Evolutionary conservation across 2,329 filamentous ascomycete species (phyloP).

Genomic region (Rhytidhysteron rufulum): DNA sequence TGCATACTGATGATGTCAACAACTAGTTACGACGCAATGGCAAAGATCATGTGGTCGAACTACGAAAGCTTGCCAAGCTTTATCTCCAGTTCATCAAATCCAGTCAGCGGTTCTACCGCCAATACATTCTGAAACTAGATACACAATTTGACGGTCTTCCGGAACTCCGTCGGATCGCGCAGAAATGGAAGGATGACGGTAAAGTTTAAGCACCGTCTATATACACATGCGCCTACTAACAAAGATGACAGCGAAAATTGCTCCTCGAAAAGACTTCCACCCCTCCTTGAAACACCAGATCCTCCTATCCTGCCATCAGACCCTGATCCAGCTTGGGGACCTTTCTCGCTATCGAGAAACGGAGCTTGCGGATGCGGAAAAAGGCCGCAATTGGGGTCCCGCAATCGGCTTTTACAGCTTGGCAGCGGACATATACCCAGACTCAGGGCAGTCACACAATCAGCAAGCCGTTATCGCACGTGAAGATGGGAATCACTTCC

Average conservation of each 20-base stretch:
- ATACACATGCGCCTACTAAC: constrained; percentile 41
- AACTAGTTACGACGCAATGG: constrained; percentile 46
- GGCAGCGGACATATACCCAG: constrained; percentile 72
- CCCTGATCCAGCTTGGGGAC: constrained; percentile 83
- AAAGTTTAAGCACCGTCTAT: constrained; percentile 3
- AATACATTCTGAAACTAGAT: constrained; percentile 75
- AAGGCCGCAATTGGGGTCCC: constrained; percentile 71
- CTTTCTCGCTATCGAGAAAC: constrained; percentile 78
- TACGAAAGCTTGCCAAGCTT: constrained; percentile 74
- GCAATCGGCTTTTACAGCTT: constrained; percentile 82
- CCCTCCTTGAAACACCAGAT: constrained; percentile 57
- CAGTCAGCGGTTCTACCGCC: constrained; percentile 83
- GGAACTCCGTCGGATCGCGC: constrained; percentile 56
- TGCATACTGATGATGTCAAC: constrained; percentile 1
- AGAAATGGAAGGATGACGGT: constrained; percentile 36
- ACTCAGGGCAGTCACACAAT: constrained; percentile 79
- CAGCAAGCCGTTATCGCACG: constrained; percentile 85
- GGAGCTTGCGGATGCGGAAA: constrained; percentile 60
- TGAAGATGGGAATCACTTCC: constrained; percentile 73
- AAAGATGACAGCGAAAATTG: constrained; percentile 20
- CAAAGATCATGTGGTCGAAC: constrained; percentile 56
- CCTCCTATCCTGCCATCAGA: constrained; percentile 72
- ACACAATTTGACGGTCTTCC: constrained; percentile 54
- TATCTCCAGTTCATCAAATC: constrained; percentile 84
- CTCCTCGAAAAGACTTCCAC: constrained; percentile 31